Evolutionary conservation across 2,329 filamentous ascomycete genomes (phyloP).

Genomic region (Paraphoma chrysanthemicola): DNA sequence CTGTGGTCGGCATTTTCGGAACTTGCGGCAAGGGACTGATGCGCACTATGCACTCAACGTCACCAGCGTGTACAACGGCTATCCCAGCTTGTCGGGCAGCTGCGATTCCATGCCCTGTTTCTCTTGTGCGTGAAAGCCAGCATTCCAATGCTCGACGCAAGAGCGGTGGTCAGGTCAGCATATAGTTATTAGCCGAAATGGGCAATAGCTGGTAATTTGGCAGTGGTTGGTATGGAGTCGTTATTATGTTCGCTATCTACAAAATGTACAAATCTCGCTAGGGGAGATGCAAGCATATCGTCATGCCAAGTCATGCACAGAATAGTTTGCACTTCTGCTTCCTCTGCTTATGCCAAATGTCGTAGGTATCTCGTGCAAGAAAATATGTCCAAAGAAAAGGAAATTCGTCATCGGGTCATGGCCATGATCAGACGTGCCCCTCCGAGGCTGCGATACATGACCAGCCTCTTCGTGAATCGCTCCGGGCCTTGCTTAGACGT

Average conservation of each 20-base stretch:
- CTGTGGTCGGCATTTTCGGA: not conserved
- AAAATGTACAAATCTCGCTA: not conserved
- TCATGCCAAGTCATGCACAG: conserved; percentile 3
- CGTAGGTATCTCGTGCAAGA: conserved; percentile 8
- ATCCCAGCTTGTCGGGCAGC: not conserved
- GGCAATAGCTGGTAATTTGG: too few species aligned
- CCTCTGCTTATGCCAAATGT: not conserved
- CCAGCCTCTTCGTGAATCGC: not conserved
- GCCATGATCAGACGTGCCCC: conserved; percentile 2
- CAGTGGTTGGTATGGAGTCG: not conserved
- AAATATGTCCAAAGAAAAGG: conserved; percentile 25
- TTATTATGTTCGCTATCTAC: conserved; percentile 8
- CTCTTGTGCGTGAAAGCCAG: not conserved
- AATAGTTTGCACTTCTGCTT: not conserved
- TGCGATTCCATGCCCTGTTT: not conserved
- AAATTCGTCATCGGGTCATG: conserved; percentile 21
- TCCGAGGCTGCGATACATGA: too few species aligned
- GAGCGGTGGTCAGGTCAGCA: too few species aligned
- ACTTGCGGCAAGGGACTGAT: not conserved
- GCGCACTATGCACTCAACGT: not conserved
- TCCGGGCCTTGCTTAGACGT: conserved; percentile 29
- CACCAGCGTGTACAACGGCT: not conserved
- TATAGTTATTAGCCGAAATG: too few species aligned
- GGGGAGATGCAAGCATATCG: not conserved
- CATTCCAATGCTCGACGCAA: too few species aligned